These are phyloP conservation scores for Cladosporium sp. DNA, from an alignment of 2,329 filamentous ascomycete species.

Conservation along the genomic window DNA sequence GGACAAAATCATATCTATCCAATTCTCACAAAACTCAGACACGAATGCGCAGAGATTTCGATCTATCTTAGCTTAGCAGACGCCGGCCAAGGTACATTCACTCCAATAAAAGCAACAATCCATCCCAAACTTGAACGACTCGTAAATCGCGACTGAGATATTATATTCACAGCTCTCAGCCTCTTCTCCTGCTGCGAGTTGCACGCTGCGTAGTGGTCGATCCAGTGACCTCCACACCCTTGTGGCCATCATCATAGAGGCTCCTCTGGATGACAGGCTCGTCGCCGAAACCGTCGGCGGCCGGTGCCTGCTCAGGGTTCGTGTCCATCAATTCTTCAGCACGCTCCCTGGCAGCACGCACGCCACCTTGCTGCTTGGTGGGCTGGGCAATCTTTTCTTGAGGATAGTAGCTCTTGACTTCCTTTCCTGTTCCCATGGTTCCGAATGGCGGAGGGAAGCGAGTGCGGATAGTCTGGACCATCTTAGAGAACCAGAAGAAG, in stretches of 20 bases:
- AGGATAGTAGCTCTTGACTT: constrained; percentile 29
- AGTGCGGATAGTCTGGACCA: constrained; percentile 77
- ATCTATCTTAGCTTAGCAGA: background rate
- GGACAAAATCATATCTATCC: background rate
- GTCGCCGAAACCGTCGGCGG: constrained; percentile 6
- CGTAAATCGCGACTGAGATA: background rate
- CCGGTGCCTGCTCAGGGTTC: constrained; percentile 9
- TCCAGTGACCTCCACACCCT: constrained; percentile 28
- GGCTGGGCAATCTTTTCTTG: constrained; percentile 27
- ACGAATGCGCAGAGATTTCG: background rate
- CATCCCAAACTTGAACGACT: background rate
- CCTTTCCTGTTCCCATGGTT: constrained; percentile 39
- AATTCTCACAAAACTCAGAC: background rate
- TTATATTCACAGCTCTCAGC: constrained; percentile 10
- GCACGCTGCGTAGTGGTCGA: constrained; percentile 13
- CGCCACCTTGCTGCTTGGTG: constrained; percentile 24
- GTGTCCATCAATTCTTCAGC: constrained; percentile 23
- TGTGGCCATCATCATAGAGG: constrained; percentile 30
- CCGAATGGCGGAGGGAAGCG: constrained; percentile 65
- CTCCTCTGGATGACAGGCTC: constrained; percentile 22
- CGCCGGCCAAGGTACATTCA: background rate
- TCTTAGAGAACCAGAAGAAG: constrained; percentile 84
- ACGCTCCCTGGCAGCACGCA: constrained; percentile 28
- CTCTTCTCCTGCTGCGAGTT: constrained; percentile 22
- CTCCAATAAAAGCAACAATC: background rate